phyloP scores from a whole-genome alignment of 2,329 filamentous ascomycete genomes.

The Pyrenophora tritici-repentis region DNA sequence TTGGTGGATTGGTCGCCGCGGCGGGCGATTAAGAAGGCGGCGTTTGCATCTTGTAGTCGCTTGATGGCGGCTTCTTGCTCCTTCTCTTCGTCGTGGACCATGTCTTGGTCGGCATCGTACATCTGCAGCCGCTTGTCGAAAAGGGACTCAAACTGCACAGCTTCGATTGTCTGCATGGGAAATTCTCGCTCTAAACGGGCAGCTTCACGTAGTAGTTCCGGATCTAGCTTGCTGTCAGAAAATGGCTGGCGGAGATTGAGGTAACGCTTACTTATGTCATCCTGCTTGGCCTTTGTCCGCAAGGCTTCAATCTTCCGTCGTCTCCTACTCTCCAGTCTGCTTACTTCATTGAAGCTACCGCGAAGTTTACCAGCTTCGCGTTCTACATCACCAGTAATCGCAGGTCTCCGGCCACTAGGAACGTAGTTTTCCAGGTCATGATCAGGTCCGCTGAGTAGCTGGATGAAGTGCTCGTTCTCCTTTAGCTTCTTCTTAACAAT shows the following conservation, averaged over 20 bases:
- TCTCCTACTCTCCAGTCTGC: slow-evolving; percentile 78
- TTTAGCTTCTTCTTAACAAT: slow-evolving; percentile 78
- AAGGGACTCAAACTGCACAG: slow-evolving; percentile 88
- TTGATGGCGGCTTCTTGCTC: slow-evolving; percentile 76
- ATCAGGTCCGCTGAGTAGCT: slow-evolving; percentile 77
- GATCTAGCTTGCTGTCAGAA: slow-evolving; percentile 55
- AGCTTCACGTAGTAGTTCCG: slow-evolving; percentile 80
- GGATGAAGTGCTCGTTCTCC: slow-evolving; percentile 74
- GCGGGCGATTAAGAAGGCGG: slow-evolving; percentile 74
- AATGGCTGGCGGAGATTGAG: slow-evolving; percentile 2
- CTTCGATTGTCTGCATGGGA: slow-evolving; percentile 80
- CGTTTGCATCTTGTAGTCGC: slow-evolving; percentile 75
- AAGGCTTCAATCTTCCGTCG: slow-evolving; percentile 79
- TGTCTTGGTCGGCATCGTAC: slow-evolving; percentile 78
- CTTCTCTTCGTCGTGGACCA: slow-evolving; percentile 70
- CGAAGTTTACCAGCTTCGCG: slow-evolving; percentile 77
- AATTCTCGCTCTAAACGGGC: slow-evolving; percentile 84
- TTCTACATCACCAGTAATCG: slow-evolving; percentile 80
- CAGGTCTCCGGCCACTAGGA: slow-evolving; percentile 78
- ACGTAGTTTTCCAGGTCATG: slow-evolving; percentile 85
- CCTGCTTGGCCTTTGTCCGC: slow-evolving; percentile 76
- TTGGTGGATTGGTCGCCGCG: slow-evolving; percentile 68
- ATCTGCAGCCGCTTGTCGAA: slow-evolving; percentile 81
- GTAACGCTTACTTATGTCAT: slow-evolving; percentile 73
- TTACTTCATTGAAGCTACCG: slow-evolving; percentile 81